Evolutionary conservation across 129 eudicot species (phyloP).

Genomic region (Arctium lappa): DNA sequence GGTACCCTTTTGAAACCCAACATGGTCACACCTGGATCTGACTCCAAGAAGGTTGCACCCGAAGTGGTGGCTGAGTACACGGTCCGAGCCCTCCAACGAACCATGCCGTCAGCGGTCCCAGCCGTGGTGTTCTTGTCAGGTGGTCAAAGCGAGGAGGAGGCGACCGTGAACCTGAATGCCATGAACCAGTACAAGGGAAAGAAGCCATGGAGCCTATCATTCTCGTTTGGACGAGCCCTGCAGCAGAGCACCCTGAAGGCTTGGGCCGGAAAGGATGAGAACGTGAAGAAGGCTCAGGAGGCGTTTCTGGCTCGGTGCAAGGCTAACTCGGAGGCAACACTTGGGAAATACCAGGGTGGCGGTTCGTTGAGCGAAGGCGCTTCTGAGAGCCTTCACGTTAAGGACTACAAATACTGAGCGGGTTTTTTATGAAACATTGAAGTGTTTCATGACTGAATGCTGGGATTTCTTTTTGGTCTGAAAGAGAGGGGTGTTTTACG

Average conservation of each 20-base stretch:
- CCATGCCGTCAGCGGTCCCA: conserved; percentile 61
- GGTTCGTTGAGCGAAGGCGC: conserved; percentile 37
- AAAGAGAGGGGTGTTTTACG: background rate
- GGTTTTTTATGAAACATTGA: background rate
- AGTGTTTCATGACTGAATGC: background rate
- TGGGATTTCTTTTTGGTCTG: background rate
- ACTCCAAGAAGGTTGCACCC: conserved; percentile 47
- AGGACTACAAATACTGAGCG: conserved; percentile 36
- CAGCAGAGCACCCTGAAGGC: conserved; percentile 61
- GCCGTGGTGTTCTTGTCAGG: conserved; percentile 62
- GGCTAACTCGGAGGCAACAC: conserved; percentile 56
- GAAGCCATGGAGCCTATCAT: conserved; percentile 61
- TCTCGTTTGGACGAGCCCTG: conserved; percentile 57
- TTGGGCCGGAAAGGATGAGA: conserved; percentile 56
- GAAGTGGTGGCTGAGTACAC: conserved; percentile 67
- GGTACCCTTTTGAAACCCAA: conserved; percentile 66
- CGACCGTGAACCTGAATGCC: conserved; percentile 52
- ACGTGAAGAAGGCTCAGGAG: conserved; percentile 44
- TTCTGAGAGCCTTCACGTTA: conserved; percentile 38
- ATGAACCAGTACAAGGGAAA: conserved; percentile 54
- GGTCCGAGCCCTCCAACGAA: conserved; percentile 51
- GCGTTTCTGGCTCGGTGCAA: conserved; percentile 41
- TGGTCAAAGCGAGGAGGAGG: conserved; percentile 65
- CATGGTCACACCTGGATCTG: conserved; percentile 72
- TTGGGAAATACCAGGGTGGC: conserved; percentile 47